Evolutionary conservation across 352 stramenopile genomes (phyloP).

Genomic region (Globisporangium nagaii): DNA sequence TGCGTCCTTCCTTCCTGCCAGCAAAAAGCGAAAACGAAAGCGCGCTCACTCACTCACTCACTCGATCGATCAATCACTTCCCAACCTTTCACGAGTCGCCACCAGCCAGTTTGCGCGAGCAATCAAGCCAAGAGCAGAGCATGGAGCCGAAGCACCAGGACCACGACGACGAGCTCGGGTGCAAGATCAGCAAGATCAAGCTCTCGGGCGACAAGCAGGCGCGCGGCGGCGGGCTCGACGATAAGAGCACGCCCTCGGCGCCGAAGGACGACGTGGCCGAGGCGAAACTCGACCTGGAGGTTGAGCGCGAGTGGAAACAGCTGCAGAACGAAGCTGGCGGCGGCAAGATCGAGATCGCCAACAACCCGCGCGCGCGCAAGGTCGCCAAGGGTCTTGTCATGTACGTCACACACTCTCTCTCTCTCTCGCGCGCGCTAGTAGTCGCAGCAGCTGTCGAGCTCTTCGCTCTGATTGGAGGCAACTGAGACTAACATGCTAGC

Average conservation of each 20-base stretch:
- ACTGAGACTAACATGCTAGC: background rate
- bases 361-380: slow-evolving; percentile 48
- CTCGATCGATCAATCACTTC: no score
- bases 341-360: slow-evolving; percentile 72
- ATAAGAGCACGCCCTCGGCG: slow-evolving; percentile 38
- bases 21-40: no score
- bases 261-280: slow-evolving; percentile 50
- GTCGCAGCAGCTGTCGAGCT: no score
- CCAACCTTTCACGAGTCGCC: no score
- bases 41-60: no score
- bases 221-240: slow-evolving; percentile 32
- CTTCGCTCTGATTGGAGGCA: no score
- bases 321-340: slow-evolving; percentile 44
- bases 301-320: slow-evolving; percentile 82
- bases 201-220: slow-evolving; percentile 43
- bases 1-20: background rate
- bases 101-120: no score
- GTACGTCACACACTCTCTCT: no score
- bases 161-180: slow-evolving; percentile 49
- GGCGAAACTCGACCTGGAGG: slow-evolving; percentile 75
- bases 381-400: slow-evolving; percentile 76
- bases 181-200: slow-evolving; percentile 69
- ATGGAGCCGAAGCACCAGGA: slow-evolving; percentile 68
- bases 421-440: no score
- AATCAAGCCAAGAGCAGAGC: no score